A percentile compares a stretch with the other conserved stretches of the same genome.
phyloP scores from a whole-genome alignment of 495 filamentous ascomycete genomes.

The Aspergillus nanangensis region DNA sequence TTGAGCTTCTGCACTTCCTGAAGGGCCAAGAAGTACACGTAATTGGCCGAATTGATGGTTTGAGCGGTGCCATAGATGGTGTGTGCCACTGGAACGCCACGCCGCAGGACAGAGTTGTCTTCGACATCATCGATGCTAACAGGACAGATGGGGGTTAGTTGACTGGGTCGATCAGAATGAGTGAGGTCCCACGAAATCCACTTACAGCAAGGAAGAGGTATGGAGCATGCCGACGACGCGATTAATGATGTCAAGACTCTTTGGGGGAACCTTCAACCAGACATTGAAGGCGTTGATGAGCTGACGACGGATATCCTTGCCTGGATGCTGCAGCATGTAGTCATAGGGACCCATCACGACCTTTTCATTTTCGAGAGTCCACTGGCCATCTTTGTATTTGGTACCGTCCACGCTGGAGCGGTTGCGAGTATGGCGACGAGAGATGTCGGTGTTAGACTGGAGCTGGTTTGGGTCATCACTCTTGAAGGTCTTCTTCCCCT shows the following conservation, averaged over 20 bases:
- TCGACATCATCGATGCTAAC: conserved; percentile 82
- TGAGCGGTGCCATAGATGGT: conserved; percentile 92
- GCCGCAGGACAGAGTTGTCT: conserved; percentile 76
- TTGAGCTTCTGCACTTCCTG: conserved; percentile 73
- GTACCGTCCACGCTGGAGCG: conserved; percentile 45
- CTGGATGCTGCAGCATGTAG: conserved; percentile 79
- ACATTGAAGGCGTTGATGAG: conserved; percentile 87
- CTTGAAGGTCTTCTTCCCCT: no score
- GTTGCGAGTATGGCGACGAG: conserved; percentile 30
- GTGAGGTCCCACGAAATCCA: no score
- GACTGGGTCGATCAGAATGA: conserved; percentile 1
- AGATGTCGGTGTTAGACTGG: conserved; percentile 23
- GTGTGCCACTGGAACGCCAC: conserved; percentile 89
- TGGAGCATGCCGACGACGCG: conserved; percentile 91
- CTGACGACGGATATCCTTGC: conserved; percentile 85
- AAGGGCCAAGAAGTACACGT: conserved; percentile 89
- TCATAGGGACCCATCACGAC: conserved; percentile 84
- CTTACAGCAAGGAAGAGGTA: conserved; percentile 78
- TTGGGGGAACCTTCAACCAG: conserved; percentile 79
- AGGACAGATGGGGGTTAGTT: background rate
- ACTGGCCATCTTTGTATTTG: conserved; percentile 50
- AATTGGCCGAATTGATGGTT: conserved; percentile 97
- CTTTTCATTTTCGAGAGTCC: conserved; percentile 68
- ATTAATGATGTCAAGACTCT: conserved; percentile 75
- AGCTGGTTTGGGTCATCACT: conserved; percentile 51